phyloP scores from a whole-genome alignment of 1,139 yeast genomes.

The Taphrina populina region DNA sequence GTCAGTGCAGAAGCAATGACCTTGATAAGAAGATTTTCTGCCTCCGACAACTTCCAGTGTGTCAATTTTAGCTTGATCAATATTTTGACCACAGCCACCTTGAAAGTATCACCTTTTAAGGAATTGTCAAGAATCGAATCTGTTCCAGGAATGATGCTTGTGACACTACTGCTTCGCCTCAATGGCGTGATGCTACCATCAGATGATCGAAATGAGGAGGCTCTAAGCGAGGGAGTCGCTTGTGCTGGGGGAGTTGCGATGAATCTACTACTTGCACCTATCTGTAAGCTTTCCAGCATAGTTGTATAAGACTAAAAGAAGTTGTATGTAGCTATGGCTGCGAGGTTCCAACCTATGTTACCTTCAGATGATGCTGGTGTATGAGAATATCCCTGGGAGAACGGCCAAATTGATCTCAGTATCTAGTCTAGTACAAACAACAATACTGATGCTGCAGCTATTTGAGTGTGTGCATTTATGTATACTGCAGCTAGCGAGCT shows the following conservation, averaged over 20 bases:
- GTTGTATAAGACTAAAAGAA: background rate
- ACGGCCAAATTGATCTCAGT: too few species aligned
- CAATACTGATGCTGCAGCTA: too few species aligned
- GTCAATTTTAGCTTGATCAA: conserved; percentile 27
- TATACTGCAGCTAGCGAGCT: too few species aligned
- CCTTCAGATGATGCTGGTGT: too few species aligned
- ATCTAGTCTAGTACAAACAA: too few species aligned
- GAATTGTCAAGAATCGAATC: conserved; percentile 18
- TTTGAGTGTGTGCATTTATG: too few species aligned
- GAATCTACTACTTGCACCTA: conserved; percentile 1
- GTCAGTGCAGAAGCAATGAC: conserved; percentile 71
- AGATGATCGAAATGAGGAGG: conserved; percentile 19
- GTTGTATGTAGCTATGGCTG: background rate
- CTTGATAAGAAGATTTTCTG: conserved; percentile 20
- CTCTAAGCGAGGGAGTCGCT: conserved; percentile 20
- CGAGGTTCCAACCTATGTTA: background rate
- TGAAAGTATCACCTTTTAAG: conserved; percentile 24
- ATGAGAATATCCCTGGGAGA: too few species aligned
- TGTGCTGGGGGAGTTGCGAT: conserved; percentile 11
- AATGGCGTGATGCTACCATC: conserved; percentile 31
- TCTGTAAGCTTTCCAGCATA: conserved; percentile 17
- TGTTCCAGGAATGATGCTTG: conserved; percentile 28
- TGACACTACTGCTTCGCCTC: conserved; percentile 26
- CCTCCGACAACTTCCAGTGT: conserved; percentile 25
- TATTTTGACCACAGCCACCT: conserved; percentile 21